Base-by-base conservation (phyloP, 306 rosid genomes). In the Vachellia collinsii region DNA sequence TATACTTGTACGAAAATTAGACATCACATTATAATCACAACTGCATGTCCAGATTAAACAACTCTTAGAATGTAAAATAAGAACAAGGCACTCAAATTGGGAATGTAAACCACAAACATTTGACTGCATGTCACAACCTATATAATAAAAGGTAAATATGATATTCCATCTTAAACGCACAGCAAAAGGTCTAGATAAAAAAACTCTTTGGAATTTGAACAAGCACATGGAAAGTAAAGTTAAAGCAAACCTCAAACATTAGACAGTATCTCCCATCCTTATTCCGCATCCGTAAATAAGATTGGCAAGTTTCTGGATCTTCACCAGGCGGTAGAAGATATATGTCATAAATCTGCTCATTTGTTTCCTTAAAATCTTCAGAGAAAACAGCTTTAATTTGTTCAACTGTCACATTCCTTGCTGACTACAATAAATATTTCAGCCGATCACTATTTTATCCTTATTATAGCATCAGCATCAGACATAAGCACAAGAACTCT, bases 271-370 rank as follows among this genome's bases (percentile, higher is more conserved):
- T 70, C 74, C 74, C 74, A n/a, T 70, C 74, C 56, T 70, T 70
- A 70, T 70, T 70, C 74, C 56, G 74, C 74, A 70, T 70, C 54
- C 74, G 54, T 70, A 70, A 70, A 70, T 70, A 70, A 43, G 74
- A 70, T 22, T 70, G 74, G 56, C 74, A 70, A 42, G 74, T 43
- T 70, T 70, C 54, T 43, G 38, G 74, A 43, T 70, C 74, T 70
- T 70, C 74, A 70, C 74, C 74, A 10, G 74, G 74, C 1, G 74
- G 74, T 11, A 70, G 74, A 70, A 70, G 74, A 70, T 70, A 70
- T 43, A 70, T 44, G 56, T 70, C 74, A 70, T 43, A 70, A 70
- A 70, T 70, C 56, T 70, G 38, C 56, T 70, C 74, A 22, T 48
- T 70, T 44, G 54, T 22, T 44, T 70, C 74, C 74, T 43, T 44